These are phyloP conservation scores for Scutellaria barbata DNA, from an alignment of 257 asterid species.

Conservation along the genomic window DNA sequence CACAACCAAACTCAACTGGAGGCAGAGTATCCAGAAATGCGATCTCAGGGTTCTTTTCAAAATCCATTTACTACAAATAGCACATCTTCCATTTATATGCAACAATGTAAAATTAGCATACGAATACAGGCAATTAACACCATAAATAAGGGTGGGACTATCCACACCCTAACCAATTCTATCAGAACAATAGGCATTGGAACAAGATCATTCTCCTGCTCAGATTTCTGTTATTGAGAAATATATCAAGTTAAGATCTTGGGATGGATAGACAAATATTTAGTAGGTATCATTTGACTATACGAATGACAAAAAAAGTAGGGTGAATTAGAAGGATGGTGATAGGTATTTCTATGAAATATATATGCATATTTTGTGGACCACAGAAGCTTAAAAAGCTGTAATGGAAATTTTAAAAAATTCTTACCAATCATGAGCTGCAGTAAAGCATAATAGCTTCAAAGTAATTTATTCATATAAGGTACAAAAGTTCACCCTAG, in stretches of 20 bases:
- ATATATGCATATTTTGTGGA: not conserved
- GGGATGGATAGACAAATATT: not conserved
- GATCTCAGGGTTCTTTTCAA: constrained; percentile 40
- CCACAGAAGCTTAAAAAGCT: constrained; percentile 1
- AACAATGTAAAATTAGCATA: constrained; percentile 8
- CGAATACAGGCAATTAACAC: not conserved
- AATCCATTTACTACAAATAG: constrained; percentile 45
- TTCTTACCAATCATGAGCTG: constrained; percentile 7
- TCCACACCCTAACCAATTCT: too few relatives aligned
- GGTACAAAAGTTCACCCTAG: not conserved
- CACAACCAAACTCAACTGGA: constrained; percentile 78
- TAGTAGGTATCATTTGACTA: constrained; percentile 1
- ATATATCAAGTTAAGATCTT: constrained; percentile 14
- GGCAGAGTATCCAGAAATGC: constrained; percentile 71
- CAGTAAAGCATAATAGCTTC: not conserved
- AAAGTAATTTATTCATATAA: not conserved
- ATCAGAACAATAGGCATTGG: constrained; percentile 92
- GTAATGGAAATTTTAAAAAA: constrained; percentile 1
- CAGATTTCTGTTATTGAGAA: constrained; percentile 45
- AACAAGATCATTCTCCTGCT: constrained; percentile 55
- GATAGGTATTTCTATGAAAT: not conserved
- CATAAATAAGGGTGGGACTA: too few relatives aligned
- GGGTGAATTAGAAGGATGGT: not conserved
- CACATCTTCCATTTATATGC: constrained; percentile 23
- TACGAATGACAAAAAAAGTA: constrained; percentile 4